Evolutionary conservation across 2,329 filamentous ascomycete genomes (phyloP), one percentile per base, ranked within the genome.

Genomic region (Exophiala alcalophila): DNA sequence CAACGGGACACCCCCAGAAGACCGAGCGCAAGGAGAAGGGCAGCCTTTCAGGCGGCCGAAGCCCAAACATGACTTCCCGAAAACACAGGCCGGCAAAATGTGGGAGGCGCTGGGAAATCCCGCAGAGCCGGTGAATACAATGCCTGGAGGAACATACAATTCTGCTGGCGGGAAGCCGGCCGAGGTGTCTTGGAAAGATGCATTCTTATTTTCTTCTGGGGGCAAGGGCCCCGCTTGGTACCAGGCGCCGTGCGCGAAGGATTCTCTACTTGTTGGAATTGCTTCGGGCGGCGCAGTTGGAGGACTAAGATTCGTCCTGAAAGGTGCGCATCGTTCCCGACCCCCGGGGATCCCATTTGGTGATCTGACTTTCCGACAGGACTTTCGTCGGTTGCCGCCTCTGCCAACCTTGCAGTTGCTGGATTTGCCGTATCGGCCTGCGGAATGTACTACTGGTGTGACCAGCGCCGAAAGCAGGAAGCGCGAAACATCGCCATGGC

Each of bases 181-280:
- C 42, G 63, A 68, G 48, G 49, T 65, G 21, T 60, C 68, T 28
- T 59, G 71, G 53, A 60, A 61, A 30, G 65, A 70, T 40, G 60
- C 64, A 31, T 70, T 90, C 35, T 50, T 31, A 24, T 58, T 54
- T 34, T 76, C 79, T 49, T 80, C 80, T 49, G 60, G 73, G 26
- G 72, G 82, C 26, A 86, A 91, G 58, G 84, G 90, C 52, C 64
- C 79, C 30, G 78, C 80, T 30, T 71, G 94, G 39, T 83, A 90
- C 63, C 83, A 84, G 64, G 77, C 81, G 44, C 91, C 91, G 0
- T 97, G 92, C 64, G 84, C 87, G 14, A 76, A 90, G 49, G 84
- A 94, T 60, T 83, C 86, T 2, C 72, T 95, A 39, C 69, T 97
- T 55, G 81, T 85, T 1, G 92, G 89, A 16, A 94, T 98, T 57